A percentile compares a stretch with the other conserved stretches of the same genome.
Conservation (phyloP, 202 grass and related monocot genomes). For the Bolboschoenoplectus hybrid region DNA sequence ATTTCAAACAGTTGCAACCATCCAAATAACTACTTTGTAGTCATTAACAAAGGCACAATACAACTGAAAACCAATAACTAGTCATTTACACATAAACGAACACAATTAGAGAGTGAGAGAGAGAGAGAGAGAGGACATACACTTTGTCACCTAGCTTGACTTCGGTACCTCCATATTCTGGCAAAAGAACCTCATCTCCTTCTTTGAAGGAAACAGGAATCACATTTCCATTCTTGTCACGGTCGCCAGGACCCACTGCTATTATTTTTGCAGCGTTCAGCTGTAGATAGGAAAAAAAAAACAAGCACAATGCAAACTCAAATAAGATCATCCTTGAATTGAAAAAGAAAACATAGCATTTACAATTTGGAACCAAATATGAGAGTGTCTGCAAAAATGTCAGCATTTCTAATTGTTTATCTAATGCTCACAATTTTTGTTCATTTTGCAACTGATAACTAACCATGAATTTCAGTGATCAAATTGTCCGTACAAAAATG, state of each 20-base stretch:
- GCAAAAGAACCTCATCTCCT: constrained; percentile 71
- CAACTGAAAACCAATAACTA: not conserved
- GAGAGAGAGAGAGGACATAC: constrained; percentile 42
- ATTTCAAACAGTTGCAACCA: not conserved
- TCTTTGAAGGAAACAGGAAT: constrained; percentile 69
- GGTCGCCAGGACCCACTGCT: constrained; percentile 66
- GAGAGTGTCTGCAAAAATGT: not conserved
- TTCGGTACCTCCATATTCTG: constrained; percentile 74
- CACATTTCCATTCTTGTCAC: constrained; percentile 64
- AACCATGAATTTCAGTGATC: not conserved
- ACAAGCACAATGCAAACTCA: constrained; percentile 6
- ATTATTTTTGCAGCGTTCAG: constrained; percentile 72
- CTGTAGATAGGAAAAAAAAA: constrained; percentile 35
- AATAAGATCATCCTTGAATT: not conserved
- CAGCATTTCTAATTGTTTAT: not conserved
- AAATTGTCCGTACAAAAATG: not conserved
- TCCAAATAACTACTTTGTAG: not conserved
- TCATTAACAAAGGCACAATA: not conserved
- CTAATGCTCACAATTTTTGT: not conserved
- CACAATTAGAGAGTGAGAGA: not conserved
- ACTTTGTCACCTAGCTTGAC: constrained; percentile 79
- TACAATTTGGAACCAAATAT: not conserved
- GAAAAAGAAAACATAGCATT: not conserved
- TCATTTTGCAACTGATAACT: not conserved
- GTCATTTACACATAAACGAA: not conserved